A percentile compares a stretch with the other conserved stretches of the same genome.
phyloP scores from a whole-genome alignment of 2,329 filamentous ascomycete species.

The Xylaria sp. region DNA sequence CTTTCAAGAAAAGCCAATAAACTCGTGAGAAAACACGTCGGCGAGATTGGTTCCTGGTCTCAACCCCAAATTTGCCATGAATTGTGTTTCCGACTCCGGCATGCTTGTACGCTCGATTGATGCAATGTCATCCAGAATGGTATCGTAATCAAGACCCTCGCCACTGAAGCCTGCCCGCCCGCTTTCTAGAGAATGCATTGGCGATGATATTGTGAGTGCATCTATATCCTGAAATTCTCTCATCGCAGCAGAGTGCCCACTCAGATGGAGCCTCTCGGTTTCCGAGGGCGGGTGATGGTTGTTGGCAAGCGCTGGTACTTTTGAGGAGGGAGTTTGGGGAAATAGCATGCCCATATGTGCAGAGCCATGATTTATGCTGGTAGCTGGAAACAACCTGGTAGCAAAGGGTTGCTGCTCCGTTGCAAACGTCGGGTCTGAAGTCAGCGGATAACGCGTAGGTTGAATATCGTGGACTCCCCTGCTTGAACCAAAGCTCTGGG shows the following conservation, averaged over 20 bases:
- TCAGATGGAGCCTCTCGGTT: slow-evolving; percentile 13
- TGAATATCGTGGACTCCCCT: slow-evolving; percentile 7
- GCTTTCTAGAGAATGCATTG: slow-evolving; percentile 25
- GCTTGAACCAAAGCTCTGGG: background rate
- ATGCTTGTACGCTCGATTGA: slow-evolving; percentile 62
- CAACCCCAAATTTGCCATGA: slow-evolving; percentile 75
- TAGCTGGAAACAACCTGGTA: slow-evolving; percentile 13
- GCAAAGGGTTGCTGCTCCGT: slow-evolving; percentile 7
- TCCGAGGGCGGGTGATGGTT: slow-evolving; percentile 11
- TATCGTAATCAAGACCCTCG: slow-evolving; percentile 59
- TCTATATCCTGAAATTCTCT: slow-evolving; percentile 21
- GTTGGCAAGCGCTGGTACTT: slow-evolving; percentile 17
- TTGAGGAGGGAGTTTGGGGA: slow-evolving; percentile 12
- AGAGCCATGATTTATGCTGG: slow-evolving; percentile 8
- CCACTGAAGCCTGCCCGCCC: slow-evolving; percentile 43
- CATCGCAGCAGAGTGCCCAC: background rate
- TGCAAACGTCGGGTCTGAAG: background rate
- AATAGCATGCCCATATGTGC: slow-evolving; percentile 14
- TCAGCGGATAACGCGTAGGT: background rate
- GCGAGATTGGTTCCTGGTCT: slow-evolving; percentile 69
- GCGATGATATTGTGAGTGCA: slow-evolving; percentile 16
- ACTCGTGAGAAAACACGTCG: slow-evolving; percentile 52
- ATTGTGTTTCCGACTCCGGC: slow-evolving; percentile 67
- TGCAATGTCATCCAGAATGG: slow-evolving; percentile 63
- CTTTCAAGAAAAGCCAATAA: slow-evolving; percentile 39